Evolutionary conservation across 192 early-diverging fungal genomes (phyloP).

Genomic region (Spizellomyces sp.): DNA sequence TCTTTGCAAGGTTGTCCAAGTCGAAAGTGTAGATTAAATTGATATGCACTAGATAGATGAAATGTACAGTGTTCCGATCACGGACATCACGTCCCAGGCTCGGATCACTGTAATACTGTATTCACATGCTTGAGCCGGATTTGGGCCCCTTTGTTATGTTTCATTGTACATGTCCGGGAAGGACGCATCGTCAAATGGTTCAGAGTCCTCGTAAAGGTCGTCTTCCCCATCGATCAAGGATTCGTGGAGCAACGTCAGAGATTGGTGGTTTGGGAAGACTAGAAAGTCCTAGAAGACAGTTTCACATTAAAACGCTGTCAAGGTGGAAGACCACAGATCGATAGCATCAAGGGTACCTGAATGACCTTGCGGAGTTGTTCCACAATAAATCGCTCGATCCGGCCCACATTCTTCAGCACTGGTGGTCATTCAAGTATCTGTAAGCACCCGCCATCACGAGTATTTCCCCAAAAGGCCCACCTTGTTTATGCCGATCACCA

Average conservation of each 20-base stretch:
- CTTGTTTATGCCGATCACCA: constrained; percentile 53
- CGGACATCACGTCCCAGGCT: no score
- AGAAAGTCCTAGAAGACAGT: constrained; percentile 34
- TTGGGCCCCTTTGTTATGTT: no score
- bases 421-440: background rate
- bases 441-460: background rate
- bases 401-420: constrained; percentile 63
- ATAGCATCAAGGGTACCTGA: constrained; percentile 21
- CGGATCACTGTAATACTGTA: no score
- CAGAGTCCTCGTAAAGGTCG: background rate
- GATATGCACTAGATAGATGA: no score
- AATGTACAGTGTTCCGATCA: no score
- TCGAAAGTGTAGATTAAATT: constrained; percentile 13
- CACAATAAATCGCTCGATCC: constrained; percentile 57
- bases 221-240: background rate
- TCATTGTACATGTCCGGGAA: background rate
- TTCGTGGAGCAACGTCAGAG: constrained; percentile 30
- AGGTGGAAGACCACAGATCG: background rate
- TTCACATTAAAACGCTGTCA: constrained; percentile 31
- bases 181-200: constrained; percentile 8
- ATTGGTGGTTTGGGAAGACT: constrained; percentile 55
- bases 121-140: no score
- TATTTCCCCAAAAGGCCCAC: background rate
- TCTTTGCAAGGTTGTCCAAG: constrained; percentile 33
- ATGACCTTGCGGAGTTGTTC: constrained; percentile 40